These are phyloP conservation scores for Chaetomium olivaceum DNA, from an alignment of 2,329 filamentous ascomycete species.

Conservation along the genomic window DNA sequence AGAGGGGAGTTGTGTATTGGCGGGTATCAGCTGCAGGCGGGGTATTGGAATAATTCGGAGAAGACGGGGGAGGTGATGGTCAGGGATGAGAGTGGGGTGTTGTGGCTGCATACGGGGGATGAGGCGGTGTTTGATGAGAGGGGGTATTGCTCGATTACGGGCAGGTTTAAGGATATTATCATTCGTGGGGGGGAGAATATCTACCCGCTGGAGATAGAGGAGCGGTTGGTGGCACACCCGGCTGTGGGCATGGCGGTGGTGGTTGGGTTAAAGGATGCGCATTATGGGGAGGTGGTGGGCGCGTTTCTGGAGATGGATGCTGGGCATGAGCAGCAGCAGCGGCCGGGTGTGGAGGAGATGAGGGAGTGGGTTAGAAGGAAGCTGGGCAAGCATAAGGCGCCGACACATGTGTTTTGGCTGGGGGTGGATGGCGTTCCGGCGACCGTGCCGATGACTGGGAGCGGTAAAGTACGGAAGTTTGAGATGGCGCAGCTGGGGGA, in stretches of 20 bases:
- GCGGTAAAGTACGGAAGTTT: constrained; percentile 70
- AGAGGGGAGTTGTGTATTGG: constrained; percentile 75
- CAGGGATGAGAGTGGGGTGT: constrained; percentile 52
- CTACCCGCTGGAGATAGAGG: constrained; percentile 75
- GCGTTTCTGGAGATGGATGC: constrained; percentile 57
- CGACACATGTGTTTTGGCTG: constrained; percentile 74
- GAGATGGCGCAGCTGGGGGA: constrained; percentile 60
- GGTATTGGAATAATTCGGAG: constrained; percentile 68
- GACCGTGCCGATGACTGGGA: constrained; percentile 66
- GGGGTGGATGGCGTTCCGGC: constrained; percentile 59
- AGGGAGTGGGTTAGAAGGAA: constrained; percentile 62
- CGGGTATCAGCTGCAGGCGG: constrained; percentile 72
- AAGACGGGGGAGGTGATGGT: constrained; percentile 67
- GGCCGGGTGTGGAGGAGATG: constrained; percentile 55
- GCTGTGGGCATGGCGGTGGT: constrained; percentile 65
- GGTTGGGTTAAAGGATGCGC: constrained; percentile 67
- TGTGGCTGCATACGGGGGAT: constrained; percentile 70
- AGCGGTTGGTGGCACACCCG: constrained; percentile 66
- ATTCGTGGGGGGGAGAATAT: constrained; percentile 74
- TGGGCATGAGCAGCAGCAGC: constrained; percentile 32
- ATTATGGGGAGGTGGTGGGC: constrained; percentile 72
- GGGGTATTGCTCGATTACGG: constrained; percentile 72
- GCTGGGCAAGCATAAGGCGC: constrained; percentile 68
- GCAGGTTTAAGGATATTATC: constrained; percentile 77
- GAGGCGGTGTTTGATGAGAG: constrained; percentile 66